Percentiles rank a stretch among this genome's conserved stretches.
Conservation (phyloP, 495 filamentous ascomycete genomes). For the Penicillium salamii region DNA sequence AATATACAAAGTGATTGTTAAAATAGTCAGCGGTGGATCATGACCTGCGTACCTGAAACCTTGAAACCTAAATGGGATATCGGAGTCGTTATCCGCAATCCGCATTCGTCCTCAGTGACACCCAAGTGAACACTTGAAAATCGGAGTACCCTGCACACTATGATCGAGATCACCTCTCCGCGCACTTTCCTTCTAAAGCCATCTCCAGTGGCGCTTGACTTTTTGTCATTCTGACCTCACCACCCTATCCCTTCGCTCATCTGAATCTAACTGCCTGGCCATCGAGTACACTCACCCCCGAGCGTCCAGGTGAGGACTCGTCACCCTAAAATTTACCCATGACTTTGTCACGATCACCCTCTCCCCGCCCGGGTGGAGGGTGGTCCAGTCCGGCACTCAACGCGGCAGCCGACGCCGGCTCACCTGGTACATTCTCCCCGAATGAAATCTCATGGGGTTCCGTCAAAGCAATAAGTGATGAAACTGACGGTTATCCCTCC, state of each 20-base stretch:
- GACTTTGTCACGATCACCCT: conserved; percentile 83
- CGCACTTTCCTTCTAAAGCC: neutral
- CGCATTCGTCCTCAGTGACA: neutral
- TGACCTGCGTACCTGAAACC: neutral
- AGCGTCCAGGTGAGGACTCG: too few species aligned
- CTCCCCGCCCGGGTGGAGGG: conserved; percentile 73
- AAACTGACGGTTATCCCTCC: conserved; percentile 73
- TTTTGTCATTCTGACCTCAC: conserved; percentile 20
- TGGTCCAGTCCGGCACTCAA: conserved; percentile 84
- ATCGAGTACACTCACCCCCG: too few species aligned
- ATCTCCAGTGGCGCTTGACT: neutral
- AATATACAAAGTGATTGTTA: too few species aligned
- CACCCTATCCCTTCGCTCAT: conserved; percentile 4
- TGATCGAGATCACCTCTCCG: neutral
- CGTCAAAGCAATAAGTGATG: conserved; percentile 73
- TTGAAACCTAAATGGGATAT: neutral
- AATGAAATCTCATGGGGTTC: conserved; percentile 69
- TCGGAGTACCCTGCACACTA: neutral
- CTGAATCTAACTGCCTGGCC: too few species aligned
- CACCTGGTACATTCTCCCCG: conserved; percentile 33
- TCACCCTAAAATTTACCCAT: too few species aligned
- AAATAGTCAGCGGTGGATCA: too few species aligned
- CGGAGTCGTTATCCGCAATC: neutral
- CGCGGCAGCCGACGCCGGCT: conserved; percentile 65
- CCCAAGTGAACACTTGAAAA: neutral